Percentiles rank a stretch among this genome's conserved stretches.
Conservation (phyloP, 768 basidiomycete species). For the Dioszegia aurantiaca region DNA sequence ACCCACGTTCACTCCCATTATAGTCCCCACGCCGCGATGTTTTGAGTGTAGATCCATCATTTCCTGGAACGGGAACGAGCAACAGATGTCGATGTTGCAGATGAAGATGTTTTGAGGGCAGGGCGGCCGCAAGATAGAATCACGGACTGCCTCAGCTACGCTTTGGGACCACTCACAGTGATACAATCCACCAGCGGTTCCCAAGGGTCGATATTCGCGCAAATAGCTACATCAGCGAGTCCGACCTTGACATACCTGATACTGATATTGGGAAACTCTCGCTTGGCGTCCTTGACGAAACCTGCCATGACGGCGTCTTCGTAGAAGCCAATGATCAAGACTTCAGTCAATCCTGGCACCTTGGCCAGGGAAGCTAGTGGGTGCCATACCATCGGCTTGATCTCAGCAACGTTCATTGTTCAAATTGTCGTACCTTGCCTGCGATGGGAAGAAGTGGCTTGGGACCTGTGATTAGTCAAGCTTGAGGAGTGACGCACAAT, state of each 20-base stretch:
- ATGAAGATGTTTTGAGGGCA: conserved; percentile 55
- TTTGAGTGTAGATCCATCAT: conserved; percentile 52
- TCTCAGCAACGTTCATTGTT: too few relatives aligned
- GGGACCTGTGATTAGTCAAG: conserved; percentile 41
- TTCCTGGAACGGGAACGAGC: conserved; percentile 52
- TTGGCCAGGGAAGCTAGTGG: conserved; percentile 53
- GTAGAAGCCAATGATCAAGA: conserved; percentile 55
- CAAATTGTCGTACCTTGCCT: conserved; percentile 49
- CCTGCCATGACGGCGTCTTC: conserved; percentile 53
- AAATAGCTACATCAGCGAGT: conserved; percentile 47
- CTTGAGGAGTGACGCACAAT: conserved; percentile 38
- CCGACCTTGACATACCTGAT: conserved; percentile 36
- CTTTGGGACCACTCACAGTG: conserved; percentile 43
- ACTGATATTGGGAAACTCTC: conserved; percentile 55
- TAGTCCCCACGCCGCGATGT: conserved; percentile 55
- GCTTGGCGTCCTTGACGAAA: conserved; percentile 54
- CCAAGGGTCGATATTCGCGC: conserved; percentile 54
- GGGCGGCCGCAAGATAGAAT: conserved; percentile 51
- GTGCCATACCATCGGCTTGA: conserved; percentile 55
- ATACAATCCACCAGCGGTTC: conserved; percentile 54
- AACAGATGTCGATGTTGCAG: conserved; percentile 56
- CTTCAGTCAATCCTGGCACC: conserved; percentile 52
- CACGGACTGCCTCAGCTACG: conserved; percentile 49
- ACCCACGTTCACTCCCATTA: conserved; percentile 54
- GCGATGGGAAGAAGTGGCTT: conserved; percentile 55